Evolutionary conservation across 2,329 filamentous ascomycete genomes (phyloP).

Genomic region (Arthrobotrys musiformis): DNA sequence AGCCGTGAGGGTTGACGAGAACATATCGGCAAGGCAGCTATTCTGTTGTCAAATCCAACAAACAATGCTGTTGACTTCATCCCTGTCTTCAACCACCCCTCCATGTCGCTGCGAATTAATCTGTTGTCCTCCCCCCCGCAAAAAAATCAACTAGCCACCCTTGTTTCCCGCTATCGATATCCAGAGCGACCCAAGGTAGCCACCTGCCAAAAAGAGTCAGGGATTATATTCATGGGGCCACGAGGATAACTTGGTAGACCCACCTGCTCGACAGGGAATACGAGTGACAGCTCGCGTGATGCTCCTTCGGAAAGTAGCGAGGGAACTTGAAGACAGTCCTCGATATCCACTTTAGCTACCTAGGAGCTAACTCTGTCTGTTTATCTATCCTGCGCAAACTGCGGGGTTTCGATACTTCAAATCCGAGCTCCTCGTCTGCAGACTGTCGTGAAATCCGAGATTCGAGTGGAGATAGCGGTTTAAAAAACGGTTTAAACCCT

Average conservation of each 20-base stretch:
- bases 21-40: constrained; percentile 50
- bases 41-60: background rate
- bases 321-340: background rate
- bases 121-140: background rate
- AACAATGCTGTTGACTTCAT: background rate
- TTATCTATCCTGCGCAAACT: background rate
- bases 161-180: constrained; percentile 36
- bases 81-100: constrained; percentile 14
- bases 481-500: constrained; percentile 10
- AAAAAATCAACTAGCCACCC: constrained; percentile 7
- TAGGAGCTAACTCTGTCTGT: background rate
- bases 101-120: background rate
- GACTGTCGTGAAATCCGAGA: background rate
- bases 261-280: constrained; percentile 30
- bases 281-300: constrained; percentile 34
- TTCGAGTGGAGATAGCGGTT: background rate
- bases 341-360: background rate
- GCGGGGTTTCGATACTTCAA: background rate
- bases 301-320: constrained; percentile 33
- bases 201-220: constrained; percentile 34
- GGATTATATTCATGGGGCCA: constrained; percentile 10
- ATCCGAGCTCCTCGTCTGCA: constrained; percentile 1
- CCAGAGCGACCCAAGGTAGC: background rate
- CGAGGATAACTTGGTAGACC: constrained; percentile 33
- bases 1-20: constrained; percentile 8